Evolutionary conservation across 2,329 filamentous ascomycete species (phyloP).

Genomic region (Neonectria coccinea): DNA sequence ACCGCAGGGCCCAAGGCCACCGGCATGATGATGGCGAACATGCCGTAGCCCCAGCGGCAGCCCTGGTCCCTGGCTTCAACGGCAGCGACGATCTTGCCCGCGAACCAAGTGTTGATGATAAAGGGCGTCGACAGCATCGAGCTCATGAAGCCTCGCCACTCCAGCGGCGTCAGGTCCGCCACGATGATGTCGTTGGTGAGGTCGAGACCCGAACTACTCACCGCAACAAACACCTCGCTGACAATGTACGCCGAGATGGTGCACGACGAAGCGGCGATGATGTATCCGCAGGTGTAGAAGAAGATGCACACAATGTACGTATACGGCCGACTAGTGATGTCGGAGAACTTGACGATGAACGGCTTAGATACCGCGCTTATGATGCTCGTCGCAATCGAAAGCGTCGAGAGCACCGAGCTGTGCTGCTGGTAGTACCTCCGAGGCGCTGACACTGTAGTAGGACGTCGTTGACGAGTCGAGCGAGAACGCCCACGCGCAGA

Average conservation of each 20-base stretch:
- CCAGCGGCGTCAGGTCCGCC: constrained; percentile 68
- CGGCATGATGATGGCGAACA: constrained; percentile 70
- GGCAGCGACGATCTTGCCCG: constrained; percentile 54
- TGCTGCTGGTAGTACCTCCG: constrained; percentile 48
- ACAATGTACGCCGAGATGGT: constrained; percentile 64
- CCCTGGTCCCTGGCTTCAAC: constrained; percentile 48
- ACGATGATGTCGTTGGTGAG: constrained; percentile 73
- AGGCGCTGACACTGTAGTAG: constrained; percentile 8
- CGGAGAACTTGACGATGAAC: constrained; percentile 70
- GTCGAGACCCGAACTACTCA: constrained; percentile 69
- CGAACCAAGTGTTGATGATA: constrained; percentile 54
- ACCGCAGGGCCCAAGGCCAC: constrained; percentile 66
- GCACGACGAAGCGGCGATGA: constrained; percentile 66
- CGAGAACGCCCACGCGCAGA: constrained; percentile 49
- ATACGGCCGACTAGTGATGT: constrained; percentile 72
- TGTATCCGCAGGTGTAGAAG: constrained; percentile 67
- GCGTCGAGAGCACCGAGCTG: constrained; percentile 13
- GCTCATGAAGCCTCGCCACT: constrained; percentile 52
- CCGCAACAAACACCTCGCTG: constrained; percentile 68
- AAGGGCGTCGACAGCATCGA: constrained; percentile 46
- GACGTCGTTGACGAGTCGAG: constrained; percentile 47
- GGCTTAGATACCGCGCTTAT: constrained; percentile 64
- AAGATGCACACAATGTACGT: constrained; percentile 67
- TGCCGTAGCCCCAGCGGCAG: constrained; percentile 64
- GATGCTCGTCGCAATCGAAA: too few species aligned